Conservation (phyloP, 1,284 basidiomycete species). For the Marasmius oreades region DNA sequence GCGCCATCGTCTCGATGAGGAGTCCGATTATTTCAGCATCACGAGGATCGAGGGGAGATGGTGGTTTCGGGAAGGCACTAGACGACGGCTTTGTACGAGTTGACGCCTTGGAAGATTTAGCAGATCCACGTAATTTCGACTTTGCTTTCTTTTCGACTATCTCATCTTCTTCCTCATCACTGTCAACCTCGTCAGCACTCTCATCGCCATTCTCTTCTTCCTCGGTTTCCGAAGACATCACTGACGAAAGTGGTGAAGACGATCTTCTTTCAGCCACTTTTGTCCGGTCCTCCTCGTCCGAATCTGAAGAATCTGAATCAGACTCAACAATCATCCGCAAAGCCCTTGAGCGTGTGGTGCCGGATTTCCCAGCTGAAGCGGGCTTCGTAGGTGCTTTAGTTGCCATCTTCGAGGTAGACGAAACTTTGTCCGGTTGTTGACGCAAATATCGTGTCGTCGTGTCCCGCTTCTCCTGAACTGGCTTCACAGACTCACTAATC, state of each 20-base stretch:
- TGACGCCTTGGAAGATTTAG: too few species aligned
- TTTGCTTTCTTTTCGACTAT: background rate
- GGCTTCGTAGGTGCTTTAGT: too few species aligned
- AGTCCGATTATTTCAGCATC: constrained; percentile 53
- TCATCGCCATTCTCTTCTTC: too few species aligned
- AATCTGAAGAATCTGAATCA: background rate
- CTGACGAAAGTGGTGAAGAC: background rate
- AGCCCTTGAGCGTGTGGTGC: background rate
- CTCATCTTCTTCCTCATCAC: background rate
- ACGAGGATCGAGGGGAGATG: constrained; percentile 18
- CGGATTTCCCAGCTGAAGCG: too few species aligned
- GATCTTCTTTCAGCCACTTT: background rate
- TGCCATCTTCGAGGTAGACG: too few species aligned
- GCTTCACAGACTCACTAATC: too few species aligned
- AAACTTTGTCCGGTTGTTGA: too few species aligned
- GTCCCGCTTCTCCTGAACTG: too few species aligned
- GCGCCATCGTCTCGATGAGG: constrained; percentile 70
- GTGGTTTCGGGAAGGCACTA: constrained; percentile 1
- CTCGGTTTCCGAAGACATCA: too few species aligned
- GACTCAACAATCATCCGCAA: background rate
- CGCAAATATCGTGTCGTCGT: too few species aligned
- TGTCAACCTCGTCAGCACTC: background rate
- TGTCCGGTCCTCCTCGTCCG: background rate
- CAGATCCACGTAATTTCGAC: too few species aligned
- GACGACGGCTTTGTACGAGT: background rate